Evolutionary conservation across 306 rosid species (phyloP).

Genomic region (Psophocarpus tetragonolobus): DNA sequence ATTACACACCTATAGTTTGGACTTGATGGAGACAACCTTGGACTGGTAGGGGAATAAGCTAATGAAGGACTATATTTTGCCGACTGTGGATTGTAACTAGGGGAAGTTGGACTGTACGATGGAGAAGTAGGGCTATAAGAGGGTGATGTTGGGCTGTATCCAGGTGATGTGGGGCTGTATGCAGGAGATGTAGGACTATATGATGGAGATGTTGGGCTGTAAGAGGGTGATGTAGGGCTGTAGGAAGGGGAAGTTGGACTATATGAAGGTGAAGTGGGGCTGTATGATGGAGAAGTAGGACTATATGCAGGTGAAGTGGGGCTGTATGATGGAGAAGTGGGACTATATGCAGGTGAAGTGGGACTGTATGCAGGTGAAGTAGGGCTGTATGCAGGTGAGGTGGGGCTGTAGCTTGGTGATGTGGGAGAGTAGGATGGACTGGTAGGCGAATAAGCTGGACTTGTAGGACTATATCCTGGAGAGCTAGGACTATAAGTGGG

Average conservation of each 20-base stretch:
- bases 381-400: conserved; percentile 65
- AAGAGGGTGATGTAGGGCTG: conserved; percentile 75
- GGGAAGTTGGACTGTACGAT: conserved; percentile 91
- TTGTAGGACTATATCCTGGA: conserved; percentile 90
- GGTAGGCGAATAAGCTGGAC: conserved; percentile 95
- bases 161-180: conserved; percentile 80
- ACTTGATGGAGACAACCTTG: conserved; percentile 87
- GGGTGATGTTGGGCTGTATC: conserved; percentile 87
- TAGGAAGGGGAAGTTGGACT: conserved; percentile 73
- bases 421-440: conserved; percentile 92
- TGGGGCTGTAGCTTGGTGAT: conserved; percentile 78
- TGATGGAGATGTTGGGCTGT: conserved; percentile 81
- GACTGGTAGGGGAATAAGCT: conserved; percentile 97
- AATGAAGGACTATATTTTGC: conserved; percentile 92
- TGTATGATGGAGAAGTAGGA: conserved; percentile 71
- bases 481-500: conserved; percentile 95
- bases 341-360: conserved; percentile 73
- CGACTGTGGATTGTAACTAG: conserved; percentile 89
- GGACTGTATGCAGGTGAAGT: conserved; percentile 85
- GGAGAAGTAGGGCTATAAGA: conserved; percentile 89
- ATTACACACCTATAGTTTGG: conserved; percentile 81
- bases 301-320: conserved; percentile 78
- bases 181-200: conserved; percentile 88
- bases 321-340: conserved; percentile 71
- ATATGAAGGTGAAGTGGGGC: conserved; percentile 72